Conservation (phyloP, 768 basidiomycete genomes). For the Hygrocybe punicea region DNA sequence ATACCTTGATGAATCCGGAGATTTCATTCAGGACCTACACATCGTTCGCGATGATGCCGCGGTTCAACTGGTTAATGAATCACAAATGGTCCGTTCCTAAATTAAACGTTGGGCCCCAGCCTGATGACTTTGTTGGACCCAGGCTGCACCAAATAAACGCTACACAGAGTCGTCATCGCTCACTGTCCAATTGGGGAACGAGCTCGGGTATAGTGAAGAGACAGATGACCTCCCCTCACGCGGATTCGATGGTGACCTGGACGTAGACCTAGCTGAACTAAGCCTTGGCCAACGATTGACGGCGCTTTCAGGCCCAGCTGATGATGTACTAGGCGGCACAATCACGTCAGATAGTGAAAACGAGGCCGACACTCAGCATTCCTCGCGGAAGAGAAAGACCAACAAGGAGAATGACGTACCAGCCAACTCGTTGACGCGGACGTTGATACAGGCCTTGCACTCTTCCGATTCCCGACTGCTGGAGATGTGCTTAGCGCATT, state of each 20-base stretch:
- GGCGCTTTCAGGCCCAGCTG: constrained; percentile 59
- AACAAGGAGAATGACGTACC: constrained; percentile 52
- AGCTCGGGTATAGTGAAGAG: constrained; percentile 58
- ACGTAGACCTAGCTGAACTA: constrained; percentile 84
- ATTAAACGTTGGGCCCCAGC: background rate
- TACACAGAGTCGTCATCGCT: constrained; percentile 62
- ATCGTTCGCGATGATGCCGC: constrained; percentile 38
- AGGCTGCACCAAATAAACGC: constrained; percentile 55
- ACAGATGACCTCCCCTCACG: constrained; percentile 48
- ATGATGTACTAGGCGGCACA: constrained; percentile 28
- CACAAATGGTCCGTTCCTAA: constrained; percentile 14
- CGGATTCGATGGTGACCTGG: constrained; percentile 65
- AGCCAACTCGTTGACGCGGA: constrained; percentile 85
- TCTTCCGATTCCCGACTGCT: constrained; percentile 86
- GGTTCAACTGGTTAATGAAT: constrained; percentile 18
- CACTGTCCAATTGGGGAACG: constrained; percentile 64
- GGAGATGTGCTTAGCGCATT: constrained; percentile 83
- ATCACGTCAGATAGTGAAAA: constrained; percentile 45
- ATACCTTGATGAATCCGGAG: constrained; percentile 52
- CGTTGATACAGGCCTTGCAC: constrained; percentile 93
- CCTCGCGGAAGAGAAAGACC: constrained; percentile 32
- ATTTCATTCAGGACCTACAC: constrained; percentile 50
- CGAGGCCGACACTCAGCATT: constrained; percentile 20
- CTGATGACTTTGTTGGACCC: background rate
- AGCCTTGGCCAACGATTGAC: constrained; percentile 88